Base-by-base conservation (phyloP, 768 basidiomycete species). In the Xerocomus brunneocitrinus region DNA sequence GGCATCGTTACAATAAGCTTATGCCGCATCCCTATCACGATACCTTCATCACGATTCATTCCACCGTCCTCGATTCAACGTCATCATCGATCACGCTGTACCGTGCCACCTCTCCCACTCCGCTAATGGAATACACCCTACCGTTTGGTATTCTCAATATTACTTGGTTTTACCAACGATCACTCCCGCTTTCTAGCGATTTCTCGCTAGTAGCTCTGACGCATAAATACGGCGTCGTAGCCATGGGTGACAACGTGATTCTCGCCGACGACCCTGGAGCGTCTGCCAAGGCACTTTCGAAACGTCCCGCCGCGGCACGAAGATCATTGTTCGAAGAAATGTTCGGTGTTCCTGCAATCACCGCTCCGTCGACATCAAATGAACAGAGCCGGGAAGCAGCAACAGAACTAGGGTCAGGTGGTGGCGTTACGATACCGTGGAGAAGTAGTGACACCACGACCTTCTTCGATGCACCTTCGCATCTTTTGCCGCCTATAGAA, bases 281-380 rank as follows among this genome's bases (percentile, higher is more conserved):
- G 4, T 67, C 70, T 13, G 71, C 78, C 19, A 73, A 66, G 34
- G 75, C 70, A 77, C 52, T 64, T 53, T 47, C 62, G 66, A 45
- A 63, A 62, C 22, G 54, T 54, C 35, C 64, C 63, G 51, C 62
- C 58, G 59, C 75, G 58, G 65, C 67, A 24, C 74, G 63, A 56
- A 73, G 76, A 53, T 87, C 90, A 8, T 73, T 97, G 7, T 91
- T 95, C 72, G 87, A 91, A 67, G 92, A 95, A 63, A 89, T 95
- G 63, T 97, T 95, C 64, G 94, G 94, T 36, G 74, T 80, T 54
- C 81, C 89, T 41, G 87, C 87, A 3, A 83, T 93, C 59, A 60
- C 62, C 6, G 65, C 72, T 31, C 55, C 64, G 32, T 57, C 67
- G 16, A 48, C 58, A n/a, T 54, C 66, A 32, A 45, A 57, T 12